Evolutionary conservation across 2,329 filamentous ascomycete genomes (phyloP).

Genomic region (Ilyonectria mors-panacis): DNA sequence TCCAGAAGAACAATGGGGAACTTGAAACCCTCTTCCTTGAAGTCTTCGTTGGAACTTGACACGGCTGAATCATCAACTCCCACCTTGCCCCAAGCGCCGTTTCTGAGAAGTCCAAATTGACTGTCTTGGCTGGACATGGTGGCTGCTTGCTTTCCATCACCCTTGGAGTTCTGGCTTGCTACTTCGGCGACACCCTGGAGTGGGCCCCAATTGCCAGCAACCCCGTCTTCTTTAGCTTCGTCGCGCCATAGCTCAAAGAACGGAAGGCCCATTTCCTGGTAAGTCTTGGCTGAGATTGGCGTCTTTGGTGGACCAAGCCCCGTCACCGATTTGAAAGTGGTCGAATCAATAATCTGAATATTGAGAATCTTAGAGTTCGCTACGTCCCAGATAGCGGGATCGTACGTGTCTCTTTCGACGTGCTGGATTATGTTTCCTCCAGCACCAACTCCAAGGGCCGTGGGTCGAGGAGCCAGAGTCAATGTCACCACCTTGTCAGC

Average conservation of each 20-base stretch:
- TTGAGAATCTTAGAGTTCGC: not conserved
- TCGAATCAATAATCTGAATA: not conserved
- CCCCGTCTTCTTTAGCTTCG: not conserved
- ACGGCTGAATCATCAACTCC: not conserved
- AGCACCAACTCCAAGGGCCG: not conserved
- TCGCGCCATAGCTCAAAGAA: not conserved
- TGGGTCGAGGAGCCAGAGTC: not conserved
- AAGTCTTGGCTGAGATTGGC: not conserved
- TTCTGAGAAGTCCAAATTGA: not conserved
- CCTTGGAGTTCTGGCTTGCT: not conserved
- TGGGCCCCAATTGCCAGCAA: not conserved
- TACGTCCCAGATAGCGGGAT: conserved; percentile 2
- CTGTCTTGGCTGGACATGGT: not conserved
- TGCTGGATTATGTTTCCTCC: conserved; percentile 1
- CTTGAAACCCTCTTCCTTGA: not conserved
- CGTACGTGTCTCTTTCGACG: not conserved
- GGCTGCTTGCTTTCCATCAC: not conserved
- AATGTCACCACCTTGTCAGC: not conserved
- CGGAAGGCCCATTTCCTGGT: not conserved
- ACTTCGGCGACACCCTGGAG: not conserved
- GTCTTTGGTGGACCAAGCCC: not conserved
- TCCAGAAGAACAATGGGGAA: not conserved
- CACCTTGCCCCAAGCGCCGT: not conserved
- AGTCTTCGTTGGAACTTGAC: not conserved
- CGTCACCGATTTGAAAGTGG: not conserved